These are phyloP conservation scores for Rhodosporidiobolus odoratus DNA, from an alignment of 768 basidiomycete genomes.

Conservation along the genomic window DNA sequence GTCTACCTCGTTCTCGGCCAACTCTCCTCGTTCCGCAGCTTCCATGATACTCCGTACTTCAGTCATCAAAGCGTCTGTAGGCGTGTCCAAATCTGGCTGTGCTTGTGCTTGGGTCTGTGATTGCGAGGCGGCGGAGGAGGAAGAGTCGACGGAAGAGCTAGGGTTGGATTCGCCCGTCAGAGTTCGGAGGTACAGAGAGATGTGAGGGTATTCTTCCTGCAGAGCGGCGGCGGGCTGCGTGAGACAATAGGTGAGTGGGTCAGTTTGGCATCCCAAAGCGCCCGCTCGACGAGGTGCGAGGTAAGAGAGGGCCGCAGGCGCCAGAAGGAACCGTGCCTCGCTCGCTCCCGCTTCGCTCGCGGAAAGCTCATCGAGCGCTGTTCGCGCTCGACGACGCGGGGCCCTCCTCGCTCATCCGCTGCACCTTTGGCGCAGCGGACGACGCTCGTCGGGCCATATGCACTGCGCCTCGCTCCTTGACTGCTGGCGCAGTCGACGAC, in stretches of 20 bases:
- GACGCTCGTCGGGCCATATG: too few relatives aligned
- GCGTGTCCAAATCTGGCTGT: slow-evolving; percentile 25
- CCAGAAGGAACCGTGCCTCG: too few relatives aligned
- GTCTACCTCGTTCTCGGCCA: slow-evolving; percentile 40
- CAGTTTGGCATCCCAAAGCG: too few relatives aligned
- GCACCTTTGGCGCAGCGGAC: too few relatives aligned
- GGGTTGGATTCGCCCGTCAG: slow-evolving; percentile 35
- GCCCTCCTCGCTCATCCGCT: too few relatives aligned
- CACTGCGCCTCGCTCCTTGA: too few relatives aligned
- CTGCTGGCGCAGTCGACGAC: too few relatives aligned
- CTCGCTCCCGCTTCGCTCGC: too few relatives aligned
- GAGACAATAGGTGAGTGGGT: neutral
- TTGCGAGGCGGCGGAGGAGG: neutral
- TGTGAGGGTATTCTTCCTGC: slow-evolving; percentile 42
- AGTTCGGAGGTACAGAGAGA: slow-evolving; percentile 41
- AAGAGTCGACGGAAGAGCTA: neutral
- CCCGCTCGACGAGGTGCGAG: too few relatives aligned
- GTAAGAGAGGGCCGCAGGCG: neutral
- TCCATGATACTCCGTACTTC: slow-evolving; percentile 46
- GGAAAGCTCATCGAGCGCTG: too few relatives aligned
- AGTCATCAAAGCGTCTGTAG: slow-evolving; percentile 44
- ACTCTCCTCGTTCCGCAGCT: slow-evolving; percentile 41
- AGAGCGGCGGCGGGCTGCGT: slow-evolving; percentile 40
- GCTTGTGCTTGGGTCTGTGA: too few relatives aligned
- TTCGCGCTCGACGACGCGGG: too few relatives aligned